Base-by-base conservation (phyloP, 176 grass and related monocot genomes). In the Oryza glumipatula region DNA sequence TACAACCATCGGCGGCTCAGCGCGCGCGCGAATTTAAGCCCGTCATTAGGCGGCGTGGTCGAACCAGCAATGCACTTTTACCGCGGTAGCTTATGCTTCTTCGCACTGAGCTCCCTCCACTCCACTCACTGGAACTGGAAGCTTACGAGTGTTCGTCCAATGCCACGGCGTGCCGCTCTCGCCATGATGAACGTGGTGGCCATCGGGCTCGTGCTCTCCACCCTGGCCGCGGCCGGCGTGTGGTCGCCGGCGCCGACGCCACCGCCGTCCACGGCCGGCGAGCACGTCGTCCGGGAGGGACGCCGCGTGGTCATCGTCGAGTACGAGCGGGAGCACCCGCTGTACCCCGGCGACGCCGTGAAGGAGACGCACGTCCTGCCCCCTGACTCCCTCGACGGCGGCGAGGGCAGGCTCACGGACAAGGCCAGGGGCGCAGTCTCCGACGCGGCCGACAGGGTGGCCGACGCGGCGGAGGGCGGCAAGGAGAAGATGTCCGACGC, bases 131-230 rank as follows among this genome's bases (percentile, higher is more conserved):
- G 26, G 26, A 26, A 26, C 1, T 26, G 26, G 26, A 26, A 26
- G 26, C 26, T 26, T 26, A 26, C 21, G 4, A 5, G n/a, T 12
- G 65, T 39, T 52, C 11, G 67, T 48, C 78, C 73, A 26, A 78
- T 86, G 47, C 49, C 56, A 52, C 28, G 9, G 16, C 9, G 61
- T 0, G 6, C 19, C 82, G 28, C 4, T 24, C 17, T 48, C 78
- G 65, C 75, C 15, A 98, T 94, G 96, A 95, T 95, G 79, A 98
- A 98, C 88, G 52, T 94, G 14, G 60, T 92, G 24, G 88, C 89
- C 3, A 43, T 94, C 70, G 90, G 83, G 49, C 93, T 98, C 61
- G 83, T 94, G 54, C 15, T 94, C 68, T 90, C 91, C 71, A 89
- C 96, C 23, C 46, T 98, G 10, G 86, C 83, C 15, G 83, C 88